Base-by-base conservation (phyloP, 225 moss, liverwort and hornwort genomes). In the Climacium dendroides region DNA sequence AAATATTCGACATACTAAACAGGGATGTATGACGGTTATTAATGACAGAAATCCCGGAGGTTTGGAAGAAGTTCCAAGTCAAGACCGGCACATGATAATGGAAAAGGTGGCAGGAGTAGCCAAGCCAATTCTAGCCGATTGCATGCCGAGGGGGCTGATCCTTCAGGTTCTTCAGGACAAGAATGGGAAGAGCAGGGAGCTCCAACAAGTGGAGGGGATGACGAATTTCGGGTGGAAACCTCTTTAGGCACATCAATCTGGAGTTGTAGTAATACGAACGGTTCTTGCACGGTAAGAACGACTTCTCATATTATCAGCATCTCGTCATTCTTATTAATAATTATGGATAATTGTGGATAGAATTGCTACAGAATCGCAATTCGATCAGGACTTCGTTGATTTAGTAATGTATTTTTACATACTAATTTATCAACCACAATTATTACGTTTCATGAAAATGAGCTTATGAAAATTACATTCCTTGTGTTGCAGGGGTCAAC, bases 251-350 rank as follows among this genome's bases (percentile, higher is more conserved):
- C 84, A 37, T 84, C 69, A 60, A 89, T 92, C 35, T 93, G 93
- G 92, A 90, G 86, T 74, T 87, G 15, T 83, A 73, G 62, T 16
- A 75, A 79, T 43, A 76, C 67, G 13, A 86, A 61, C 39, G 55
- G 90, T 59, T 88, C 89, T 84, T 93, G 93, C 88, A 79, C 90
- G 93, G 93, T 93, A 89, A 43, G 85, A 72, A 26, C 64, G 9
- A 24, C 37, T 74, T 67, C 57, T 22, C 71, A 83, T 53, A 30
- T 41, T 78, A 59, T 54, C 61, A 90, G 35, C 52, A 37, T 79
- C 86, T 83, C 60, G 37, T 63, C 41, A 80, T 88, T 59, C 15
- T 52, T n/a, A 30, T 25, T 34, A 54, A 9, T 54, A n/a, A 13
- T 37, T n/a, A n/a, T n/a, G n/a, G n/a, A n/a, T n/a, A n/a, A n/a